Evolutionary conservation across 495 filamentous ascomycete species (phyloP), one percentile per base, ranked within the genome.

Genomic region (Neurospora intermedia): DNA sequence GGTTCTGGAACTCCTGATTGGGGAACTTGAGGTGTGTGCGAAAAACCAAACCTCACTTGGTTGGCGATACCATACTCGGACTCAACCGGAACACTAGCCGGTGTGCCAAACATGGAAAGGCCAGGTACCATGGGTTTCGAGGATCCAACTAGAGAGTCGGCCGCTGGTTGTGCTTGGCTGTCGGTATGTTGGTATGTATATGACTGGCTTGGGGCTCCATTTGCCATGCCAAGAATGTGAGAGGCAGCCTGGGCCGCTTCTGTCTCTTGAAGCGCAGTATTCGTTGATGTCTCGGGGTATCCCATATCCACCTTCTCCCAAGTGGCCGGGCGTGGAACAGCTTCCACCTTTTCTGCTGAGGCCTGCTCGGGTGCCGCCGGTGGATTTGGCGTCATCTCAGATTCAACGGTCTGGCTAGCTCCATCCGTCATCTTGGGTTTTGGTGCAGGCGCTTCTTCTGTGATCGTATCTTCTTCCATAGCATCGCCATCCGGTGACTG

Each of bases 321-420:
- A 8, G 23, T 66, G 54, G 54, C 54, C 54, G 54, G 54, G 54
- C 27, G 54, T 66, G 73, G 13, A 16, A 11, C 31, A 31, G 71
- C 46, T 35, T 72, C 46, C 0, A 41, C 31, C 2, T 23, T 46
- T 43, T 74, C 72, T 46, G 39, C 69, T 43, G 41, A 43, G 71
- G 4, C 41, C 40, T 23, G 43, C 40, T 23, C 40, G 66, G 20
- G 54, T 43, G 16, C 27, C 13, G 43, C 40, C 7, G 43, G 42
- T 70, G 73, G 38, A 70, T 43, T 69, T 11, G 20, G 70, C 20
- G 72, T 71, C 41, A 81, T 76, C 20, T 85, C 82, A 10, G 83
- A 42, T 9, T 83, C 84, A 31, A 80, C 76, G 5, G 85, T 86
- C 74, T 88, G 86, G 70, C 80, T 81, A 46, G 83, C 83, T 72